Evolutionary conservation across 1,284 basidiomycete species (phyloP).

Genomic region (Sanghuangporus baumii): DNA sequence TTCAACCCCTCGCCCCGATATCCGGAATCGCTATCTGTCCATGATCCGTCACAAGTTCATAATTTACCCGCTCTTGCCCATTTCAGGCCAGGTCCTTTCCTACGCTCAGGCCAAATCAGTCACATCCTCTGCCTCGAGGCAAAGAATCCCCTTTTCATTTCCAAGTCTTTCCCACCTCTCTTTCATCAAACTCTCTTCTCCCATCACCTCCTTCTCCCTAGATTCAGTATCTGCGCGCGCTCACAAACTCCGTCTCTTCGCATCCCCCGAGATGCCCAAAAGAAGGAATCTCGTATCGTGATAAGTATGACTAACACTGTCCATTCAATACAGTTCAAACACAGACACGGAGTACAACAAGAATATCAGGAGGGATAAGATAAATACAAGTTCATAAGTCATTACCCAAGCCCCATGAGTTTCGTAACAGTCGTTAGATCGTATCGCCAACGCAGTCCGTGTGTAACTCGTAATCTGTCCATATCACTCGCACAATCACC

Average conservation of each 20-base stretch:
- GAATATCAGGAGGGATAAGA: neutral
- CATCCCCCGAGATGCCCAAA: neutral
- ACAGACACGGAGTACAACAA: neutral
- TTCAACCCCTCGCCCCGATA: slow-evolving; percentile 3
- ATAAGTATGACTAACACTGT: neutral
- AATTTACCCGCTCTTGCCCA: slow-evolving; percentile 2
- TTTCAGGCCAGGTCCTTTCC: slow-evolving; percentile 7
- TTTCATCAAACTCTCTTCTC: neutral
- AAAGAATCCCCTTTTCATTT: slow-evolving; percentile 13
- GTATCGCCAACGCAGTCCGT: slow-evolving; percentile 3
- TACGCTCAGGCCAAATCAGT: slow-evolving; percentile 13
- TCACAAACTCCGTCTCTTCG: neutral
- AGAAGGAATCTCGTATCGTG: neutral
- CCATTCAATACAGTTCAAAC: neutral
- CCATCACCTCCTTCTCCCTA: slow-evolving; percentile 1
- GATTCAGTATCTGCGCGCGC: neutral
- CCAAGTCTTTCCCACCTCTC: slow-evolving; percentile 1
- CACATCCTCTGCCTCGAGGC: slow-evolving; percentile 16
- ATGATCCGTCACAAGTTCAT: slow-evolving; percentile 12
- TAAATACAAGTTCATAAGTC: neutral
- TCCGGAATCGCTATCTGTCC: slow-evolving; percentile 7
- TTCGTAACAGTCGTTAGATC: slow-evolving; percentile 6
- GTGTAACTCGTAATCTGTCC: neutral
- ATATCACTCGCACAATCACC: neutral
- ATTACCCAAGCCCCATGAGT: neutral